Evolutionary conservation across 352 stramenopile species (phyloP).

Genomic region (Pythium chondricola): DNA sequence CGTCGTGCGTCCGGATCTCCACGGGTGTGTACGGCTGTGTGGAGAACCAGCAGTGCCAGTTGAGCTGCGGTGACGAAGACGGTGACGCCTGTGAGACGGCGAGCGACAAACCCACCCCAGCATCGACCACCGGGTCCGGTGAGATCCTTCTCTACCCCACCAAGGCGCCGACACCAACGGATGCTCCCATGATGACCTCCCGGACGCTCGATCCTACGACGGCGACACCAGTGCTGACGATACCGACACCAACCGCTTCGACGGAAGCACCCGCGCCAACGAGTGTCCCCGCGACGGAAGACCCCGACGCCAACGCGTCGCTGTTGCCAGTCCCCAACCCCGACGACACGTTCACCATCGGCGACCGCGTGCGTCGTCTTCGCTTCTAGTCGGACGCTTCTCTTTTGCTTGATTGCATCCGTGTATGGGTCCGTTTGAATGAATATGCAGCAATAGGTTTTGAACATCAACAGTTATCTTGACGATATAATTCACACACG

Average conservation of each 20-base stretch:
- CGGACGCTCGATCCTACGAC: neutral
- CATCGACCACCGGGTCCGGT: neutral
- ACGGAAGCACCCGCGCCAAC: neutral
- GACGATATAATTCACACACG: slow-evolving; percentile 2
- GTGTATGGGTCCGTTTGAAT: neutral
- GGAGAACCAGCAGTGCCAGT: slow-evolving; percentile 7
- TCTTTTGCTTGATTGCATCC: neutral
- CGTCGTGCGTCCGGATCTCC: slow-evolving; percentile 8
- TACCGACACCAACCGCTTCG: neutral
- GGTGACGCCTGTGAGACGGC: neutral
- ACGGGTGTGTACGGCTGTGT: slow-evolving; percentile 17
- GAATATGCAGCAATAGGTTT: neutral
- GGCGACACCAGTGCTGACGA: neutral
- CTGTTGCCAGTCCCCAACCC: neutral
- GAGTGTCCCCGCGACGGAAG: neutral
- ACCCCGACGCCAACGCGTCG: neutral
- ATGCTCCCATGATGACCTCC: neutral
- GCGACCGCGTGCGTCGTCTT: neutral
- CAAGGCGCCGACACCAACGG: neutral
- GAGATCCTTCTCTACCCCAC: neutral
- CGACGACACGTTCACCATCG: neutral
- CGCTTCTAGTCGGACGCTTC: neutral
- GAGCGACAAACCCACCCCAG: neutral
- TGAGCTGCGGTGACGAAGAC: neutral
- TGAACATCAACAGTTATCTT: neutral